Base-by-base conservation (phyloP, 1,284 basidiomycete genomes). In the Puccinia polysora region DNA sequence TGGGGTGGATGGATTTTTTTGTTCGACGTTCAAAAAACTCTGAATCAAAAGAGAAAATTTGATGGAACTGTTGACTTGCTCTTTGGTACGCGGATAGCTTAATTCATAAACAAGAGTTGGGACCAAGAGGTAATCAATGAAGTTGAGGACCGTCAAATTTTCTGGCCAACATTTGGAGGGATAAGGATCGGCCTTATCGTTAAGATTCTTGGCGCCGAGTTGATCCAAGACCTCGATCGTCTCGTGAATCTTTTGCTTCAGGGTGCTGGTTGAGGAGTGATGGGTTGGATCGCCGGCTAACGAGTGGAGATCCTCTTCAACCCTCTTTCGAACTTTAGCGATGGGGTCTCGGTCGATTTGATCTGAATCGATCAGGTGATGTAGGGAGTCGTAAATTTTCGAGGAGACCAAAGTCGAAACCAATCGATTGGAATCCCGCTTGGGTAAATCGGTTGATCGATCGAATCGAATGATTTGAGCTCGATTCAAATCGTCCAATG, bases 81-180 rank as follows among this genome's bases (percentile, higher is more conserved):
- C 0, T 92, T 96, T 50, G 23, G 47, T 64, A 6, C 94, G 83
- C 4, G 95, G 95, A 79, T 96, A 98, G 79, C 96, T 93, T 62
- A 98, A 84, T 79, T 97, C 91, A 79, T 99, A 99, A 4, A 97
- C 92, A 58, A 99, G 84, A 0, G 92, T 91, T 10, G 96, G 95
- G 56, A 93, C 88, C 62, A 95, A 82, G 80, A 91, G 86, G 80
- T 95, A 99, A 68, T 90, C 86, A 56, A 86, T 85, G 78, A 96
- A 98, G 81, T 94, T 90, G 78, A 84, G 85, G 77, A 87, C 85
- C 0, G 87, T 88, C 75, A 97, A 85, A 78, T 95, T 97, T 60
- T 87, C 82, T 0, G 95, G 95, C 64, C 90, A 98, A n/a, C 34
- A 40, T 64, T 64, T 50, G 7, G 30, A 84, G 84, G 50, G 91